These are phyloP conservation scores for Globisporangium nodosum DNA, from an alignment of 352 stramenopile genomes.

Conservation along the genomic window DNA sequence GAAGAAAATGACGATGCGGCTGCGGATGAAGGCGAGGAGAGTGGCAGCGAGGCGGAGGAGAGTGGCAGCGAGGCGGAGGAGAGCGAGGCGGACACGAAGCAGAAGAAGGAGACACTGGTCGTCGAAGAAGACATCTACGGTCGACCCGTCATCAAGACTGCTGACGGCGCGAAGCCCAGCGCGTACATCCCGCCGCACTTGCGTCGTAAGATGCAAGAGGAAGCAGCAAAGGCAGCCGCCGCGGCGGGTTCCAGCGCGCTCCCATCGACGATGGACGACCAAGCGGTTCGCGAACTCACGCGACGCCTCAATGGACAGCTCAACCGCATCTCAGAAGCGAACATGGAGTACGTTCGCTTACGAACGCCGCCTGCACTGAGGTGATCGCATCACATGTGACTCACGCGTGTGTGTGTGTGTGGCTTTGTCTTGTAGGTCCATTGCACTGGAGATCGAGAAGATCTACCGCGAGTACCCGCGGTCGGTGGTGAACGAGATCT, in stretches of 20 bases:
- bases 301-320: slow-evolving; percentile 85
- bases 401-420: neutral
- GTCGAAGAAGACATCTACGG: slow-evolving; percentile 84
- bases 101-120: slow-evolving; percentile 19
- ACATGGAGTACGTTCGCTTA: slow-evolving; percentile 71
- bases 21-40: slow-evolving; percentile 23
- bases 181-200: slow-evolving; percentile 87
- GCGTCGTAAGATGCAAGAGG: slow-evolving; percentile 55
- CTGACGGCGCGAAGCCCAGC: slow-evolving; percentile 32
- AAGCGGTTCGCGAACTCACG: slow-evolving; percentile 59
- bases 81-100: slow-evolving; percentile 17
- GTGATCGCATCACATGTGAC: neutral
- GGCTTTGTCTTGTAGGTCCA: slow-evolving; percentile 25
- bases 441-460: slow-evolving; percentile 73
- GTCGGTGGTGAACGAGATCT: slow-evolving; percentile 66
- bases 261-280: slow-evolving; percentile 65
- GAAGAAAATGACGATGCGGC: slow-evolving; percentile 9
- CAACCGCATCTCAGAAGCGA: slow-evolving; percentile 89
- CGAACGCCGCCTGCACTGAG: neutral
- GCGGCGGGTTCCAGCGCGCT: slow-evolving; percentile 14
- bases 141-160: slow-evolving; percentile 52
- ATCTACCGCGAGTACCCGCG: slow-evolving; percentile 68
- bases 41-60: slow-evolving; percentile 15
- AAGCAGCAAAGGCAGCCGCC: slow-evolving; percentile 27
- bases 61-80: slow-evolving; percentile 18